These are phyloP conservation scores for Fusarium sp. DNA, from an alignment of 2,329 filamentous ascomycete species.

Conservation along the genomic window DNA sequence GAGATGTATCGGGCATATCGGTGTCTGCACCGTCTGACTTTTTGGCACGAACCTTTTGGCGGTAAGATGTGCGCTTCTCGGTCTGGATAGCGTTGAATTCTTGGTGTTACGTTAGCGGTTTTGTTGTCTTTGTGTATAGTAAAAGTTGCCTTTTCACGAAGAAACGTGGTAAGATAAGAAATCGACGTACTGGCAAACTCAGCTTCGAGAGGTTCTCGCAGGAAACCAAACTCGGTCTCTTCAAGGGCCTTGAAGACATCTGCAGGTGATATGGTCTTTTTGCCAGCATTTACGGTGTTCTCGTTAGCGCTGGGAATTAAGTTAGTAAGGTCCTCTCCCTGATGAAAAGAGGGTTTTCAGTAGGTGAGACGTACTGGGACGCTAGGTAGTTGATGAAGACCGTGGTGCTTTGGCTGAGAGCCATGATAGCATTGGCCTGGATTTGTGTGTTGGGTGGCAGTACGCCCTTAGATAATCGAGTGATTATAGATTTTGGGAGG, in stretches of 20 bases:
- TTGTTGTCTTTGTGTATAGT: background rate
- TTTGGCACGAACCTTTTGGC: conserved; percentile 74
- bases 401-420: conserved; percentile 83
- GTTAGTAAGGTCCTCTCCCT: conserved; percentile 5
- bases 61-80: conserved; percentile 78
- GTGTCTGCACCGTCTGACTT: conserved; percentile 58
- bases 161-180: background rate
- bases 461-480: conserved; percentile 81
- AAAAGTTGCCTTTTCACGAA: background rate
- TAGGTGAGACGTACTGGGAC: conserved; percentile 68
- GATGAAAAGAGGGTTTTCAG: background rate
- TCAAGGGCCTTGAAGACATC: conserved; percentile 82
- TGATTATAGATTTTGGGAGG: conserved; percentile 84
- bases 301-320: conserved; percentile 73
- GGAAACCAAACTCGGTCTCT: conserved; percentile 81
- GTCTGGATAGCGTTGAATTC: conserved; percentile 80
- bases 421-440: conserved; percentile 82
- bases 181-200: conserved; percentile 76
- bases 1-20: conserved; percentile 52
- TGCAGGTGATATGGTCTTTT: conserved; percentile 81
- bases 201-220: conserved; percentile 74
- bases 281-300: conserved; percentile 71
- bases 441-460: conserved; percentile 85
- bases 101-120: conserved; percentile 45
- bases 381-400: conserved; percentile 86